Evolutionary conservation across 352 stramenopile species (phyloP).

Genomic region (Phytophthora sansomeana): DNA sequence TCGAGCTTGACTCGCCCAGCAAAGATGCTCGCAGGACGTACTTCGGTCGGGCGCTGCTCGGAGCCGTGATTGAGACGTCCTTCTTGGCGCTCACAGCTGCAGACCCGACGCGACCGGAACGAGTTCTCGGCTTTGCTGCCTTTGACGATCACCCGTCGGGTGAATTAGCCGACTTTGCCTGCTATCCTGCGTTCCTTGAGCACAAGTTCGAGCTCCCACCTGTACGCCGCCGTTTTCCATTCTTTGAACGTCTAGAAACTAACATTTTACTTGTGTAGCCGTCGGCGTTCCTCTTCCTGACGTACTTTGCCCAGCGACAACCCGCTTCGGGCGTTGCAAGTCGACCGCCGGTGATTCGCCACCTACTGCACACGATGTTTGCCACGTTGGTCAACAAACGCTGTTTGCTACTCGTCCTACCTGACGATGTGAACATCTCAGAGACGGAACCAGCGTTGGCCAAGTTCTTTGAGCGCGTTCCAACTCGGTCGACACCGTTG

Average conservation of each 20-base stretch:
- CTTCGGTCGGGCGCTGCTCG: constrained; percentile 66
- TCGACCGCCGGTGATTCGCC: constrained; percentile 52
- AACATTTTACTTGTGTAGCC: constrained; percentile 18
- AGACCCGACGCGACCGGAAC: constrained; percentile 55
- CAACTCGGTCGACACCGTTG: constrained; percentile 21
- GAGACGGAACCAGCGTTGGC: constrained; percentile 57
- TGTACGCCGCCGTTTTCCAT: constrained; percentile 23
- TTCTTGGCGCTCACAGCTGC: constrained; percentile 72
- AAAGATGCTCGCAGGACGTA: constrained; percentile 64
- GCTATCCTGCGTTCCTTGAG: constrained; percentile 53
- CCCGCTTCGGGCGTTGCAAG: constrained; percentile 32
- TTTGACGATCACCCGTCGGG: constrained; percentile 64
- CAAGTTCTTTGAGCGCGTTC: constrained; percentile 63
- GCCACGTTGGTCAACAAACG: constrained; percentile 48
- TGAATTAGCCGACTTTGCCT: constrained; percentile 45
- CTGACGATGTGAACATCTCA: constrained; percentile 47
- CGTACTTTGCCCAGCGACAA: constrained; percentile 65
- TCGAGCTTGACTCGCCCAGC: constrained; percentile 69
- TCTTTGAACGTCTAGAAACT: not conserved
- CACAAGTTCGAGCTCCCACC: constrained; percentile 62
- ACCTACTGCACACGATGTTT: constrained; percentile 67
- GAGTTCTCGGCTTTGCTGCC: constrained; percentile 68
- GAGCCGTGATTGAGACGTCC: constrained; percentile 76
- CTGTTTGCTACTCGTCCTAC: constrained; percentile 61
- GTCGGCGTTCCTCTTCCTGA: constrained; percentile 62